Percentiles rank a stretch among this genome's conserved stretches.
Conservation (phyloP, 2,329 filamentous ascomycete species). For the Penicillium sclerotigenum region DNA sequence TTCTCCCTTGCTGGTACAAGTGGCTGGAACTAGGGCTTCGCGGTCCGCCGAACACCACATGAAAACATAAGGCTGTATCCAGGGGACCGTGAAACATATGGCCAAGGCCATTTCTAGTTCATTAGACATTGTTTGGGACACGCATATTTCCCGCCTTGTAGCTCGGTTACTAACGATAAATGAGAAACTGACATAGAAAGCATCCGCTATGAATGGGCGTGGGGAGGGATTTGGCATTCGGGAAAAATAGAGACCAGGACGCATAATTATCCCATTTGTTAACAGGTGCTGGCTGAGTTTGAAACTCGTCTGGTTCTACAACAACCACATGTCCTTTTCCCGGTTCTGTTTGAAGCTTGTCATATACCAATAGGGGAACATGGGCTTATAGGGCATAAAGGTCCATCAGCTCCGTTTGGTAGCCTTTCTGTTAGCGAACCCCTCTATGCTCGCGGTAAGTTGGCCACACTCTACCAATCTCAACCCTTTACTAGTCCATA, state of each 20-base stretch:
- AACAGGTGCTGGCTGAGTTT: not conserved
- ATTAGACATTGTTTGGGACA: not conserved
- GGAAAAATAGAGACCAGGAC: not conserved
- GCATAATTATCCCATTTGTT: not conserved
- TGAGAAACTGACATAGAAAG: not conserved
- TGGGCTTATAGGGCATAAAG: not conserved
- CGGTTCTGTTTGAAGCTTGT: not conserved
- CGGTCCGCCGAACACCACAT: not conserved
- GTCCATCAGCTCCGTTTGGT: not conserved
- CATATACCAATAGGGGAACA: not conserved
- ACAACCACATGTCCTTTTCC: not conserved
- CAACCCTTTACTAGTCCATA: too few species aligned
- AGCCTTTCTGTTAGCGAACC: too few species aligned
- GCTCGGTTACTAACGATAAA: not conserved
- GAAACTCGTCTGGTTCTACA: not conserved
- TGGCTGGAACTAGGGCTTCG: slow-evolving; percentile 15
- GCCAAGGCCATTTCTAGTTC: not conserved
- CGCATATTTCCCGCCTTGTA: not conserved
- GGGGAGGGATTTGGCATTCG: too few species aligned
- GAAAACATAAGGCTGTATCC: slow-evolving; percentile 18
- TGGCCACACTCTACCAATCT: too few species aligned
- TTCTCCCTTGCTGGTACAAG: slow-evolving; percentile 20
- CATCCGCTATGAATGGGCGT: too few species aligned
- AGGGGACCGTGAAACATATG: not conserved
- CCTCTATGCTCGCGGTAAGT: too few species aligned